Base-by-base conservation (phyloP, 352 stramenopile genomes). In the Pythium sp. region DNA sequence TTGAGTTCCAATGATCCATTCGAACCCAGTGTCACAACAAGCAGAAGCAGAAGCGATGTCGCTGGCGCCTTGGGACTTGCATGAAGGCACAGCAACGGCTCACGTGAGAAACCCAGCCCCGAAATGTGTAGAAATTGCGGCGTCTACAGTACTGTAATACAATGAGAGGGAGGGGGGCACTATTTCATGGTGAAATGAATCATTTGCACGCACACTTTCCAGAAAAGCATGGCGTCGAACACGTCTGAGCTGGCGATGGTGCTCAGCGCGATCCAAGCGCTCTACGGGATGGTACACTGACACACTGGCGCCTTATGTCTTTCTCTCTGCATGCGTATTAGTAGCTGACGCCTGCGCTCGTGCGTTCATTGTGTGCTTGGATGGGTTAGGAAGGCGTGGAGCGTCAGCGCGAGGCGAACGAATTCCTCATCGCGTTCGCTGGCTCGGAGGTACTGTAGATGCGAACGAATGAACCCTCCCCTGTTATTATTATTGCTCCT, bases 381-480 rank as follows among this genome's bases (percentile, higher is more conserved):
- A 55, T 46, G 28, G 22, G 24, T 14, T 20, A 92, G 84, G 82
- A 89, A 77, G 84, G 84, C 64, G 72, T 74, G 7, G 78, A 70
- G 20, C 79, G 77, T 53, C 84, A 92, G 65, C 84, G 80, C 70
- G 79, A 87, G 68, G 82, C 82, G 55, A 92, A 92, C 60, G 76
- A 82, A 71, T 90, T 90, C 55, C 65, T 92, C 12, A 67, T 91
- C 63, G 74, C 65, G 34, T 88, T 92, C 68, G 75, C 80, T 36
- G 67, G 63, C 24, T 82, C 77, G 1, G 73, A 91, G 67, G 77
- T 85, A 56, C 30, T 32, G 14, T 20, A 15, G 15, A 46, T 15
- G 38, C 0, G 38, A 46, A 15, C 18, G 18, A 46, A 46, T 46
- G 38, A 18, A 5, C 30, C 30, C 30, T 32, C 30, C 5, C 30